phyloP scores from a whole-genome alignment of 345 rosid genomes.

The Syzygium aqueum region DNA sequence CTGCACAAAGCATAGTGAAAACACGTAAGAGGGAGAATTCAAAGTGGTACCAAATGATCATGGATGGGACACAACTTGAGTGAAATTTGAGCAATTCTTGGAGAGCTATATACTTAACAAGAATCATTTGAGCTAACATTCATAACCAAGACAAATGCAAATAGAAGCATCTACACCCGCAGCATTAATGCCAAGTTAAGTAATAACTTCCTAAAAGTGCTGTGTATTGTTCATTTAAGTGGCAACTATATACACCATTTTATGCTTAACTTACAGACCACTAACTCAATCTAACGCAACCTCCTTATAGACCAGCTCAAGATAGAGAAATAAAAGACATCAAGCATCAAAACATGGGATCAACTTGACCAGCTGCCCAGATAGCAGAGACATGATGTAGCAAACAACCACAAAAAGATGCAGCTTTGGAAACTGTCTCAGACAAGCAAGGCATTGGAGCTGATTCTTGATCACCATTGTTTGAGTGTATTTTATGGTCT shows the following conservation, averaged over 20 bases:
- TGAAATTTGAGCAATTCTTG: background rate
- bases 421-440: background rate
- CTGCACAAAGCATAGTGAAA: conserved; percentile 33
- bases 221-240: background rate
- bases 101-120: background rate
- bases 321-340: background rate
- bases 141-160: background rate
- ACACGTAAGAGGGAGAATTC: background rate
- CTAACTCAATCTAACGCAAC: background rate
- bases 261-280: background rate
- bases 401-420: background rate
- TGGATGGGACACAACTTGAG: background rate
- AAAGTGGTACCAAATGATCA: background rate
- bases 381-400: background rate
- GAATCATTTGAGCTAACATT: background rate
- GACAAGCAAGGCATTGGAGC: background rate
- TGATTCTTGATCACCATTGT: background rate
- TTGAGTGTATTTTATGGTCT: background rate
- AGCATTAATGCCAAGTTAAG: background rate
- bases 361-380: background rate
- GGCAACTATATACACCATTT: background rate
- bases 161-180: background rate
- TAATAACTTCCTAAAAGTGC: background rate
- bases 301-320: background rate
- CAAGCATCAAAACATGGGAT: background rate